Evolutionary conservation across 495 filamentous ascomycete species (phyloP), one percentile per base, ranked within the genome.

Genomic region (Hyaloscypha variabilis): DNA sequence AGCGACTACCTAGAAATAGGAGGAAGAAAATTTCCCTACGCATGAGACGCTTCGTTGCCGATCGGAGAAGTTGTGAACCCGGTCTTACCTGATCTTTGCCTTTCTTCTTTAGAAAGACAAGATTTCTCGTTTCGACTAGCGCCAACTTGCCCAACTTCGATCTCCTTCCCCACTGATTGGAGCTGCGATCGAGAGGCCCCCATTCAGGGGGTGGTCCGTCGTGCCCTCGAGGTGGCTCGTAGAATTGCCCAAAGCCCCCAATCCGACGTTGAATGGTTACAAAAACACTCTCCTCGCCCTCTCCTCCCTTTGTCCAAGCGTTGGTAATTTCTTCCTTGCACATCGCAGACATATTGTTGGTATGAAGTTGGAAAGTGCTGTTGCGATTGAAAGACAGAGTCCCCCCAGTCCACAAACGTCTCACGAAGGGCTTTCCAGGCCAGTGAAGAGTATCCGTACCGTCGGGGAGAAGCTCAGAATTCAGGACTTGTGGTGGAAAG

Each of bases 331-430:
- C 83, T 69, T 58, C 91, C 92, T 24, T 25, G 23, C 58, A 25
- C n/a, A 86, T 78, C 3, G 75, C 84, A 3, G 79, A 72, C 34
- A 75, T 67, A 28, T 81, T 84, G 68, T 88, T 78, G 10, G 91
- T 72, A 10, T 67, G 34, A 21, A 82, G 42, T 2, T 23, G 36
- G 6, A 58, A 23, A 6, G 71, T 61, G 0, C 49, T 49, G 4
- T 66, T 50, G 46, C 77, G 80, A 1, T 68, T 70, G 3, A 87
- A 71, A 6, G 79, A 76, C 1, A 73, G 21, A 13, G 62, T 62
- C 0, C 91, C 92, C 28, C 91, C 91, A 2, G 89, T 90, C 92
- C 92, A 96, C 86, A 96, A 88, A 26, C 91, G 85, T 25, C 89
- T 81, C 26, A 79, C 83, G 64, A 87, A 94, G 0, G 88, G 86